Percentiles rank a stretch among this genome's conserved stretches.
Conservation (phyloP, 306 rosid genomes). For the Cicer yamashitae region DNA sequence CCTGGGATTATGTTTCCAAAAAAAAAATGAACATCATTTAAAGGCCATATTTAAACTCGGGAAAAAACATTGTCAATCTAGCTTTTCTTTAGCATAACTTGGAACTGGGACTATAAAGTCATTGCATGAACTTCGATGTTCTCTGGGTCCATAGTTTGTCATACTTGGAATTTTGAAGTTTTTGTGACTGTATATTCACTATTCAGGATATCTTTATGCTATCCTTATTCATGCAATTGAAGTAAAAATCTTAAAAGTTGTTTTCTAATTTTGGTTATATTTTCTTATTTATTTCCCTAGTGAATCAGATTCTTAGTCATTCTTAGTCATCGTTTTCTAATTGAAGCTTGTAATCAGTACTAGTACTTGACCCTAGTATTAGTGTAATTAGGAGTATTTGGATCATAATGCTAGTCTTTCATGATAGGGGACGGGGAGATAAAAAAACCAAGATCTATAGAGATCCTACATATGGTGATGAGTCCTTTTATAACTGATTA, state of each 20-base stretch:
- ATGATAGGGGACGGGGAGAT: background rate
- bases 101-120: slow-evolving; percentile 2
- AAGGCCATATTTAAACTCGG: background rate
- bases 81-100: slow-evolving; percentile 3
- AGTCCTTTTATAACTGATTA: background rate
- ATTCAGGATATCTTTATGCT: background rate
- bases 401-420: background rate
- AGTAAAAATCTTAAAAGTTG: background rate
- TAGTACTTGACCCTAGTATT: background rate
- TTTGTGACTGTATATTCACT: slow-evolving; percentile 1
- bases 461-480: background rate
- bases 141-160: background rate
- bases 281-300: slow-evolving; percentile 2
- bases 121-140: background rate
- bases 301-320: background rate
- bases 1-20: background rate
- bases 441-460: background rate
- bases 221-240: background rate
- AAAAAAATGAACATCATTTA: background rate
- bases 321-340: background rate
- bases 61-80: background rate
- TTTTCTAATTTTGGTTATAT: background rate
- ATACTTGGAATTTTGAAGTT: slow-evolving; percentile 5
- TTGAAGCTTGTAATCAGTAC: background rate
- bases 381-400: background rate